Base-by-base conservation (phyloP, 2,329 filamentous ascomycete species). In the Fusarium sp. region DNA sequence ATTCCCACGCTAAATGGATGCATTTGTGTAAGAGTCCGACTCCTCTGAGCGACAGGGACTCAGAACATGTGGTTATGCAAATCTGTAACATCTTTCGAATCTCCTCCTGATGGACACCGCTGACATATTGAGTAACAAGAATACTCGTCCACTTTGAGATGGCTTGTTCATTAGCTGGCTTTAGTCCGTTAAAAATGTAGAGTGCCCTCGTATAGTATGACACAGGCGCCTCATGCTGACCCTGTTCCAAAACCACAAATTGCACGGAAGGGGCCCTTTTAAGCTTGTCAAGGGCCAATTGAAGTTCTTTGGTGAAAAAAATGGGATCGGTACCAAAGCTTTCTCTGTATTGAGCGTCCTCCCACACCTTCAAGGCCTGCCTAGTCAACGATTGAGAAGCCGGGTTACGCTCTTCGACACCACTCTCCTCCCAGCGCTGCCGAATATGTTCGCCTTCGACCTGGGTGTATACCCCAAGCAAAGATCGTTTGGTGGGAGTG, bases 361-460 rank as follows among this genome's bases (percentile, higher is more conserved):
- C 81, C 89, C 89, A 92, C 4, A 77, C 68, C 25, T 79, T 77
- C 19, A 91, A 74, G 3, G 79, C 67, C 33, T 76, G 79, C 30
- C 82, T 78, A 12, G 81, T 81, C 11, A 85, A 69, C 9, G 70
- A 52, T 9, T 79, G 69, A 18, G 67, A 64, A 32, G 67, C 54
- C 21, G 62, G 67, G 21, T 75, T 71, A 38, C 52, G 63, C 21
- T 75, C 75, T 46, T 66, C 73, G 28, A 74, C 60, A 8, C 73
- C 69, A 42, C 69, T 79, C 12, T 68, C 63, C 40, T 80, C 74
- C 81, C 79, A 82, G 6, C 82, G 75, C 77, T 87, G 83, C 3
- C 87, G 81, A 28, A 90, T 77, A 25, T 82, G 81, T 75, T 91
- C 89, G 12, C 89, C 89, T 74, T 92, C 89, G 4, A 85, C 79